Conservation (phyloP, 2,329 filamentous ascomycete species). For the Colletotrichum musae region DNA sequence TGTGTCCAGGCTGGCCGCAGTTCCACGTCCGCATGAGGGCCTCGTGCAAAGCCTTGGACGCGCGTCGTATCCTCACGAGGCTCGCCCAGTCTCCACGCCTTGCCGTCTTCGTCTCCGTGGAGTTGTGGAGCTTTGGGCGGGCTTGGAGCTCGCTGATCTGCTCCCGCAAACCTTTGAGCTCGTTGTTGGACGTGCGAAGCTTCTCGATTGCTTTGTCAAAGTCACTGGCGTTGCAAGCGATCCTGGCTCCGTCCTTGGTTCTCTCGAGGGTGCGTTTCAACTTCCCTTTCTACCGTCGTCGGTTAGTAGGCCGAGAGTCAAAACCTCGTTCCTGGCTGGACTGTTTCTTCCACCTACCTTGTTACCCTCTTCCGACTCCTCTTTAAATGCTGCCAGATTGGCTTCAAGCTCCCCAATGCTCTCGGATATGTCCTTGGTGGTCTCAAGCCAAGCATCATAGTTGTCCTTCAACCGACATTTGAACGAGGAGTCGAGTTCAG, state of each 20-base stretch:
- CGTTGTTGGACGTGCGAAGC: conserved; percentile 11
- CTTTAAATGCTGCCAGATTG: not conserved
- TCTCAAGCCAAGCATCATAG: conserved; percentile 11
- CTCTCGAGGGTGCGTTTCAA: conserved; percentile 6
- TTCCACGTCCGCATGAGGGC: conserved; percentile 22
- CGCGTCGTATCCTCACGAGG: conserved; percentile 9
- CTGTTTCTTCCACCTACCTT: not conserved
- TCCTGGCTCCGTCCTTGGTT: conserved; percentile 13
- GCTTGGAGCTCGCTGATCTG: conserved; percentile 17
- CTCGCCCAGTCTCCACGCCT: conserved; percentile 1
- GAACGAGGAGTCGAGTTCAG: not conserved
- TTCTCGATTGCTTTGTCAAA: not conserved
- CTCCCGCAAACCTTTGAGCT: conserved; percentile 18
- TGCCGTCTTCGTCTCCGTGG: not conserved
- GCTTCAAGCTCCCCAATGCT: not conserved
- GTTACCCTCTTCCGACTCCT: not conserved
- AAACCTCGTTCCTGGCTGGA: not conserved
- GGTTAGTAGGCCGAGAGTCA: not conserved
- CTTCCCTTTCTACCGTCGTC: not conserved
- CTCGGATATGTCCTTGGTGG: not conserved
- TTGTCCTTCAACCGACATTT: conserved; percentile 7
- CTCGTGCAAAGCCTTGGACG: conserved; percentile 24
- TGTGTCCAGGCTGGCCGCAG: conserved; percentile 19
- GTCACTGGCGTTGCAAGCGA: conserved; percentile 1
- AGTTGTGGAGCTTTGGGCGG: not conserved